phyloP scores from a whole-genome alignment of 2,329 filamentous ascomycete genomes.

The Cladosporium sp. region DNA sequence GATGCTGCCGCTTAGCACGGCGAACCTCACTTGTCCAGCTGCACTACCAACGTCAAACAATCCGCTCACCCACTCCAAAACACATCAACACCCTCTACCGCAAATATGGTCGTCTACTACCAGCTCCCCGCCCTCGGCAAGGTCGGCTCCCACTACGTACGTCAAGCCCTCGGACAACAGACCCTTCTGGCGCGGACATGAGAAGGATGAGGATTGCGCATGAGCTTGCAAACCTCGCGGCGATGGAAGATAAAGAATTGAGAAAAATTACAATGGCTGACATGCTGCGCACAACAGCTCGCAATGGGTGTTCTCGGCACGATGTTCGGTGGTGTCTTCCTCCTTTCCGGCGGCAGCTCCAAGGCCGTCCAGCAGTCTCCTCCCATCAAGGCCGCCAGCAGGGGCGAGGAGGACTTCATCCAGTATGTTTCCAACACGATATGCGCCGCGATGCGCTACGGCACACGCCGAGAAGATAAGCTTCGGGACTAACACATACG shows the following conservation, averaged over 20 bases:
- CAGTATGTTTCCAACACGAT: conserved; percentile 49
- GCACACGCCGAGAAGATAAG: background rate
- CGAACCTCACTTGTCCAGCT: background rate
- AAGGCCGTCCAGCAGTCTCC: conserved; percentile 48
- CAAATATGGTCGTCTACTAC: conserved; percentile 50
- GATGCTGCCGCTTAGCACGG: background rate
- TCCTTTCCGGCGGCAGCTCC: conserved; percentile 43
- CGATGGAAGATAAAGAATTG: background rate
- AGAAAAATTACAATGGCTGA: background rate
- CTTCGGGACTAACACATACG: background rate
- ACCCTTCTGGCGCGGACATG: conserved; percentile 7
- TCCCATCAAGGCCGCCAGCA: conserved; percentile 61
- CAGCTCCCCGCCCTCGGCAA: conserved; percentile 45
- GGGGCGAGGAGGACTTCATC: conserved; percentile 66
- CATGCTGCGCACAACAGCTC: conserved; percentile 44
- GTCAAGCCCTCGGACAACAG: conserved; percentile 24
- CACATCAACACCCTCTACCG: conserved; percentile 1
- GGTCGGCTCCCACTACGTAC: conserved; percentile 52
- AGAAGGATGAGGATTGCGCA: background rate
- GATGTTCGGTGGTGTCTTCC: conserved; percentile 44
- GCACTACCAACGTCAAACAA: conserved; percentile 2
- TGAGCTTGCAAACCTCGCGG: background rate
- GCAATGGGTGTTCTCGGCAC: conserved; percentile 55
- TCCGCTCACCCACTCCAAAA: background rate
- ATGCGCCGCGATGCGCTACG: background rate